phyloP scores from a whole-genome alignment of 306 rosid genomes.

The Fagus crenata region DNA sequence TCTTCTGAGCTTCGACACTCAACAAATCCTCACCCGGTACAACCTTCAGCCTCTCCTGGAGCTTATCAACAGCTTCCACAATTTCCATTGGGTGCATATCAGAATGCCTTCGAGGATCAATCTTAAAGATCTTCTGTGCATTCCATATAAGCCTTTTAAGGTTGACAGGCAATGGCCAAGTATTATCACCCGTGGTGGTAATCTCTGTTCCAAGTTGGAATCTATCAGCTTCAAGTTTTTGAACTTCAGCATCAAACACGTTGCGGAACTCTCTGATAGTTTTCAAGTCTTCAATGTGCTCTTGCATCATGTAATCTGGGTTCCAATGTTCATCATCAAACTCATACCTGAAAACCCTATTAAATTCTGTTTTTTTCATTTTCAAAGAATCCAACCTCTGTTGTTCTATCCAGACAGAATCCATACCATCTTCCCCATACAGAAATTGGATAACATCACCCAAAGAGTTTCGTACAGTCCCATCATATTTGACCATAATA shows the following conservation, averaged over 20 bases:
- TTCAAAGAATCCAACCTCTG: constrained; percentile 94
- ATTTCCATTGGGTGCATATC: constrained; percentile 99
- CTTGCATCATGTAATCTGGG: constrained; percentile 91
- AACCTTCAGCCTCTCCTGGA: constrained; percentile 92
- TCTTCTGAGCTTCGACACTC: constrained; percentile 96
- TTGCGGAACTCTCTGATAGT: constrained; percentile 91
- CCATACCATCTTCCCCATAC: constrained; percentile 99
- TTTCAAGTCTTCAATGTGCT: constrained; percentile 93
- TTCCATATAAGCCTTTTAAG: constrained; percentile 97
- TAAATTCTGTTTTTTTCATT: constrained; percentile 89
- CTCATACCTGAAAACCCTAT: constrained; percentile 75
- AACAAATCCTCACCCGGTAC: constrained; percentile 93
- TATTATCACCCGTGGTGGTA: constrained; percentile 79
- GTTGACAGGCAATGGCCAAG: constrained; percentile 93
- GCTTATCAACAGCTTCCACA: constrained; percentile 98
- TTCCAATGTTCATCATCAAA: constrained; percentile 94
- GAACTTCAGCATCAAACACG: constrained; percentile 96
- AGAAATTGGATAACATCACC: constrained; percentile 98
- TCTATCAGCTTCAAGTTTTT: constrained; percentile 86
- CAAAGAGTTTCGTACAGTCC: constrained; percentile 95
- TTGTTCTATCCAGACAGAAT: constrained; percentile 94
- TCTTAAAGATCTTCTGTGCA: constrained; percentile 94
- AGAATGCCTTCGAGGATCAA: constrained; percentile 90
- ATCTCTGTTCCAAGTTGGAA: constrained; percentile 85
- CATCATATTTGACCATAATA: constrained; percentile 98